These are phyloP conservation scores for Trichosanthes truncata DNA, from an alignment of 306 rosid genomes.

Conservation along the genomic window DNA sequence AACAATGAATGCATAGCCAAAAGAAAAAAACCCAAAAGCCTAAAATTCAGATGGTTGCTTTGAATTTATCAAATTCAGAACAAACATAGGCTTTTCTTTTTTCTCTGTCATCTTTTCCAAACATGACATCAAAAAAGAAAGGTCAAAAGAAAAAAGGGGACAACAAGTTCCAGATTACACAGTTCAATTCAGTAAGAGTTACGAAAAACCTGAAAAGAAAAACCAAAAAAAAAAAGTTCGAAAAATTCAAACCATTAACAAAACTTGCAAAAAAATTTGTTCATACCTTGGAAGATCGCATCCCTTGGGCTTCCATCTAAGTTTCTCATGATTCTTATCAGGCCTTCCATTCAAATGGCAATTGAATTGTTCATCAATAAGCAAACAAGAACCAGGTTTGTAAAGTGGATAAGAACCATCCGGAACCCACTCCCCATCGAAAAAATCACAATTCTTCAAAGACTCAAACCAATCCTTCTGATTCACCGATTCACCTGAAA, in stretches of 20 bases:
- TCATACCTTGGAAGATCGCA: slow-evolving; percentile 77
- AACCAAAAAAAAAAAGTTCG: neutral
- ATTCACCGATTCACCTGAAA: slow-evolving; percentile 23
- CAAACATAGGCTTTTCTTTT: neutral
- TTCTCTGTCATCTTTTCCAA: neutral
- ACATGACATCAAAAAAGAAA: neutral
- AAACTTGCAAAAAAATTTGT: neutral
- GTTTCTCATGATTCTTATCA: slow-evolving; percentile 52
- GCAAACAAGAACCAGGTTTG: slow-evolving; percentile 62
- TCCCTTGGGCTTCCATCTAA: slow-evolving; percentile 81
- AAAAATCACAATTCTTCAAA: slow-evolving; percentile 66
- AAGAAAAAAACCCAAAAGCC: neutral
- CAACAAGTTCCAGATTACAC: neutral
- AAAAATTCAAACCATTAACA: neutral
- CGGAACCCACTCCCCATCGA: slow-evolving; percentile 70
- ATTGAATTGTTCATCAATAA: slow-evolving; percentile 77
- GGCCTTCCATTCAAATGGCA: slow-evolving; percentile 78
- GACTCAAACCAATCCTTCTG: slow-evolving; percentile 32
- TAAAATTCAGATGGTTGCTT: neutral
- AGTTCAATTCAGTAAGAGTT: neutral
- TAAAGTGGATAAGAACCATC: slow-evolving; percentile 74
- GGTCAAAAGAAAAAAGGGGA: neutral
- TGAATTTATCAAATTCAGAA: neutral
- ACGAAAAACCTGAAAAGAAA: neutral
- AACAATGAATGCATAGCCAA: neutral